phyloP scores from a whole-genome alignment of 352 stramenopile genomes.

The Phytopythium kandeliae region DNA sequence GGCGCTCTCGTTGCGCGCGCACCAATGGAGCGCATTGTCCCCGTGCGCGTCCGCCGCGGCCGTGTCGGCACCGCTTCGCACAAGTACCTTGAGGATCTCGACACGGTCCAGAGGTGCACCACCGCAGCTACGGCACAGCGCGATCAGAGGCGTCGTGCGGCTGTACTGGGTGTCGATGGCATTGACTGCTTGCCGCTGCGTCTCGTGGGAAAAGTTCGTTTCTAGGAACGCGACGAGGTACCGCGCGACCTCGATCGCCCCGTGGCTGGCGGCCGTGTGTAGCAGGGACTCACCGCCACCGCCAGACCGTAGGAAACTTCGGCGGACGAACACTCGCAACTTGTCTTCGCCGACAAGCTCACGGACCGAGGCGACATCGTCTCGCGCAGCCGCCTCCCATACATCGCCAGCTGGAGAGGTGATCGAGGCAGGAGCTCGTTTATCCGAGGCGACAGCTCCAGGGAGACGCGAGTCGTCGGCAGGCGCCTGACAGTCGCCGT shows the following conservation, averaged over 20 bases:
- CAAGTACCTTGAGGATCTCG: slow-evolving; percentile 41
- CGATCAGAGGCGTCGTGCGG: slow-evolving; percentile 51
- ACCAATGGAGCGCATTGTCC: slow-evolving; percentile 68
- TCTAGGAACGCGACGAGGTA: slow-evolving; percentile 33
- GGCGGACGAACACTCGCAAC: slow-evolving; percentile 25
- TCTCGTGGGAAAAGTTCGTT: slow-evolving; percentile 22
- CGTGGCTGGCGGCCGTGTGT: slow-evolving; percentile 42
- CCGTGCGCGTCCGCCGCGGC: slow-evolving; percentile 43
- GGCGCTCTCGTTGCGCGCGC: slow-evolving; percentile 41
- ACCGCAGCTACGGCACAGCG: slow-evolving; percentile 39
- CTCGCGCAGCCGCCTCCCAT: slow-evolving; percentile 34
- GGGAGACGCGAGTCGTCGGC: slow-evolving; percentile 4
- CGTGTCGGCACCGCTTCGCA: slow-evolving; percentile 37
- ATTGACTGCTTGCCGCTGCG: slow-evolving; percentile 25
- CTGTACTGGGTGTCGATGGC: slow-evolving; percentile 44
- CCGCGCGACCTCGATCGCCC: slow-evolving; percentile 24
- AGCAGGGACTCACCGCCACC: slow-evolving; percentile 37
- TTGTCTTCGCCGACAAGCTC: slow-evolving; percentile 23
- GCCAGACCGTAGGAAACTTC: slow-evolving; percentile 12
- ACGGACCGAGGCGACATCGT: slow-evolving; percentile 25
- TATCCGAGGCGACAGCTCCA: too few relatives aligned
- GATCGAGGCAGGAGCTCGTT: too few relatives aligned
- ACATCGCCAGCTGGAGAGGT: too few relatives aligned
- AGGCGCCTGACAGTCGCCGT: too few relatives aligned
- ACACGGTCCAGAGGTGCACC: slow-evolving; percentile 32